Conservation (phyloP, 352 stramenopile species). For the Pythium scleroteichum region DNA sequence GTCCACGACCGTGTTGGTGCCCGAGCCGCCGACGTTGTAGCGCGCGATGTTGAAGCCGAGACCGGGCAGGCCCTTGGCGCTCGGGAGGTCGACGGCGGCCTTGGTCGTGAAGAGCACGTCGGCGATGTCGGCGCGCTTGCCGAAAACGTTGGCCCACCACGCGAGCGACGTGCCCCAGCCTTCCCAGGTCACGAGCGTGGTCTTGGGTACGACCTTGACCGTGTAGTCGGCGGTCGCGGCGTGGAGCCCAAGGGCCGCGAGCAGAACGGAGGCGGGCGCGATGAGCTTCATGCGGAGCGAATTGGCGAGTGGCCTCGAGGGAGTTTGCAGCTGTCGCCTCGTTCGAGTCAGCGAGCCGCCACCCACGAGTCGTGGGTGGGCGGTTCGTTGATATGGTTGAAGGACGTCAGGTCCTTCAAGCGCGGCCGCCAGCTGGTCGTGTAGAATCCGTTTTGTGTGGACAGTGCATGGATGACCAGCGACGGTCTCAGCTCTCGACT, state of each 20-base stretch:
- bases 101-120: slow-evolving; percentile 60
- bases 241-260: slow-evolving; percentile 1
- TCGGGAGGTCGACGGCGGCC: slow-evolving; percentile 32
- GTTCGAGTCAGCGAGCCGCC: no score
- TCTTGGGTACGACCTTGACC: slow-evolving; percentile 28
- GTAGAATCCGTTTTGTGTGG: no score
- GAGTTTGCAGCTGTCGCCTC: no score
- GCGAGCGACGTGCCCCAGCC: slow-evolving; percentile 63
- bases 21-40: slow-evolving; percentile 61
- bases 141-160: slow-evolving; percentile 69
- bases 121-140: slow-evolving; percentile 48
- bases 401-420: no score
- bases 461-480: no score
- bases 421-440: no score
- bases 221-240: slow-evolving; percentile 28
- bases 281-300: slow-evolving; percentile 16
- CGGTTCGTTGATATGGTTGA: no score
- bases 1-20: slow-evolving; percentile 42
- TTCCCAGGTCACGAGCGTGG: slow-evolving; percentile 39
- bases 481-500: no score
- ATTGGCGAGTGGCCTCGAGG: no score
- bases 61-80: slow-evolving; percentile 30
- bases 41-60: slow-evolving; percentile 61
- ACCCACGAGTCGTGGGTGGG: no score
- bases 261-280: slow-evolving; percentile 5